Evolutionary conservation across 2,329 filamentous ascomycete species (phyloP), one percentile per base, ranked within the genome.

Genomic region (Ophiostoma sp.): DNA sequence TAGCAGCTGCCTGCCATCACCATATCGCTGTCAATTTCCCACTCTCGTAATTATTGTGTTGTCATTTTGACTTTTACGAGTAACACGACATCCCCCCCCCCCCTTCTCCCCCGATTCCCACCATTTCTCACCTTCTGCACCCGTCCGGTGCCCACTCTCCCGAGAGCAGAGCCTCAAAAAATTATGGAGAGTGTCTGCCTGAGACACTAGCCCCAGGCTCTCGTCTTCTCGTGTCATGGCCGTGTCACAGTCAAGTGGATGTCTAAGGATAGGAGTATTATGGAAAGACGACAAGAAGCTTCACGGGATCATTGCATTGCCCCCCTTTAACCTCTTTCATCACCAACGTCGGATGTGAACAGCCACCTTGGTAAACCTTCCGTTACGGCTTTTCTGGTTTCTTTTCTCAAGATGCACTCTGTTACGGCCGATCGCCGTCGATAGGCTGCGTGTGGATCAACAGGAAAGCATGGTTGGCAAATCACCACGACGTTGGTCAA

Each of bases 1-100:
- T 70, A 28, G 48, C 68, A 70, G 68, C 52, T 70, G 52, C 50
- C 66, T 69, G 45, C 31, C n/a, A 52, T 52, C 28, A 52, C 45
- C 45, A 39, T 31, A 55, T 69, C 48, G 19, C 9, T 6, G 5
- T 52, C 45, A 7, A n/a, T 28, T 66, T 66, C n/a, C 31, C 57
- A 36, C 57, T n/a, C 8, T 61, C 31, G n/a, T 17, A 25, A 9
- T 25, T 25, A 17, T 22, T 45, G n/a, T 12, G 36, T 9, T 22
- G 36, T 66, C 28, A 15, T 5, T 55, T 17, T 33, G 6, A 17
- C 22, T 33, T 8, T 8, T 7, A 33, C 6, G 15, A 7, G 17
- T 7, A 31, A 22, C 22, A 36, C 42, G 12, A 39, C 25, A 31
- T 9, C 3, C 33, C 59, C 59, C 31, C 31, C 59, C 4, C 36